Conservation (phyloP, 352 stramenopile genomes). For the Plasmopara halstedii region DNA sequence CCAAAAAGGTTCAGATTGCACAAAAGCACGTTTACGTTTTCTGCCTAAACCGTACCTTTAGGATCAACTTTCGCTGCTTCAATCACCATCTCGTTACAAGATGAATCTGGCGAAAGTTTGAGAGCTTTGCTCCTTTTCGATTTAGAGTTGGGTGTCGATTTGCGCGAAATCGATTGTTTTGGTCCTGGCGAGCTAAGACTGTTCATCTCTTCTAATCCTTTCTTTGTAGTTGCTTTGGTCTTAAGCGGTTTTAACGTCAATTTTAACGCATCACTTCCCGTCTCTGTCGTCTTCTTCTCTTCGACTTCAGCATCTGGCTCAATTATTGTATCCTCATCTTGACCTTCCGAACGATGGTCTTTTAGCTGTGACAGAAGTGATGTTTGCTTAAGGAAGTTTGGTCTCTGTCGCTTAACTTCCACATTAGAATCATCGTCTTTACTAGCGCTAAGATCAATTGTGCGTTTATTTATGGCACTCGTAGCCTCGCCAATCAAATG, state of each 20-base stretch:
- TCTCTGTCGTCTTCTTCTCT: not conserved
- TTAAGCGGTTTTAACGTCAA: conserved; percentile 2
- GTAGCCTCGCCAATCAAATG: not conserved
- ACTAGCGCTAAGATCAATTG: conserved; percentile 30
- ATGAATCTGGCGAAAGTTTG: conserved; percentile 23
- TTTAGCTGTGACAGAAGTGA: conserved; percentile 53
- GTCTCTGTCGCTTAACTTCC: conserved; percentile 35
- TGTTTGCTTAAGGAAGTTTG: conserved; percentile 60
- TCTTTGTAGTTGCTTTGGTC: conserved; percentile 29
- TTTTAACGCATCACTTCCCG: conserved; percentile 2
- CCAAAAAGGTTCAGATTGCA: conserved; percentile 3
- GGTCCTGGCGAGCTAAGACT: conserved; percentile 43
- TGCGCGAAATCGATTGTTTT: conserved; percentile 20
- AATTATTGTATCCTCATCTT: conserved; percentile 10
- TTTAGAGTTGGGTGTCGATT: conserved; percentile 30
- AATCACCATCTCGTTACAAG: conserved; percentile 13
- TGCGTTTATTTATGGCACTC: conserved; percentile 41
- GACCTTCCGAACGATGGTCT: conserved; percentile 8
- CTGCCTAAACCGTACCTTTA: conserved; percentile 14
- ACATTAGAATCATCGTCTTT: conserved; percentile 31
- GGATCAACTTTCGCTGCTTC: conserved; percentile 7
- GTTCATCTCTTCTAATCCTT: conserved; percentile 12
- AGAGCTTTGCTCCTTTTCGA: conserved; percentile 28
- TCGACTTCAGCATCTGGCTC: not conserved
- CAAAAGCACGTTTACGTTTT: not conserved